Evolutionary conservation across 2,329 filamentous ascomycete genomes (phyloP).

Genomic region (Neospermospora avenae): DNA sequence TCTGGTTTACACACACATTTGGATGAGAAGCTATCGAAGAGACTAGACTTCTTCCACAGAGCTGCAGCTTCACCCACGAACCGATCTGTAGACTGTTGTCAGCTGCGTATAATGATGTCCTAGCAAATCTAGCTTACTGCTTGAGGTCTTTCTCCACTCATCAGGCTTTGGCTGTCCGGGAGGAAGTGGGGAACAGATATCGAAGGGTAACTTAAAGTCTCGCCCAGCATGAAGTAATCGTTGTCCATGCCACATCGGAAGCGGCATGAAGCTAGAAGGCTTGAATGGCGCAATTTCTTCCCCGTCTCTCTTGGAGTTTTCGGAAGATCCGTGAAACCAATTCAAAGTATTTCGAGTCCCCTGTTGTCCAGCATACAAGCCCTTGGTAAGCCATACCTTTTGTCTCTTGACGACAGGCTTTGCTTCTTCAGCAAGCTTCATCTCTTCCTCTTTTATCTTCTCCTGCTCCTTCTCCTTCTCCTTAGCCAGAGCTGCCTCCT

Average conservation of each 20-base stretch:
- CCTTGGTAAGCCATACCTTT: conserved; percentile 66
- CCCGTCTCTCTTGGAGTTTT: conserved; percentile 49
- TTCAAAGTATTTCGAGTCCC: conserved; percentile 12
- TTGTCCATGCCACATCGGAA: conserved; percentile 76
- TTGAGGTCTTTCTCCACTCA: conserved; percentile 88
- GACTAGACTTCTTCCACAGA: conserved; percentile 76
- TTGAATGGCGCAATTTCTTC: conserved; percentile 47
- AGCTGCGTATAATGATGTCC: neutral
- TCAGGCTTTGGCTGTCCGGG: conserved; percentile 86
- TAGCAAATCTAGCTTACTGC: conserved; percentile 58
- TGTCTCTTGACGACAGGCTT: conserved; percentile 23
- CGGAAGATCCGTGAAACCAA: conserved; percentile 27
- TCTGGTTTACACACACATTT: conserved; percentile 76
- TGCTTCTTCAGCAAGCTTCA: conserved; percentile 16
- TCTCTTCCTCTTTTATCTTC: conserved; percentile 9
- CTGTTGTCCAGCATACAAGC: conserved; percentile 82
- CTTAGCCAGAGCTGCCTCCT: conserved; percentile 31
- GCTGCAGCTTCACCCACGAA: conserved; percentile 82
- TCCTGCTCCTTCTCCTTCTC: neutral
- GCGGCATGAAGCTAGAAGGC: conserved; percentile 60
- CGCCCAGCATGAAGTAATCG: conserved; percentile 67
- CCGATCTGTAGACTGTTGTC: conserved; percentile 57
- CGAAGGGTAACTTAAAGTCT: conserved; percentile 85
- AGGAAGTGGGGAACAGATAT: conserved; percentile 83
- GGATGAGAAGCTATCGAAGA: conserved; percentile 69